Base-by-base conservation (phyloP, 177 flowering plant genomes). In the Vitis hybrid region DNA sequence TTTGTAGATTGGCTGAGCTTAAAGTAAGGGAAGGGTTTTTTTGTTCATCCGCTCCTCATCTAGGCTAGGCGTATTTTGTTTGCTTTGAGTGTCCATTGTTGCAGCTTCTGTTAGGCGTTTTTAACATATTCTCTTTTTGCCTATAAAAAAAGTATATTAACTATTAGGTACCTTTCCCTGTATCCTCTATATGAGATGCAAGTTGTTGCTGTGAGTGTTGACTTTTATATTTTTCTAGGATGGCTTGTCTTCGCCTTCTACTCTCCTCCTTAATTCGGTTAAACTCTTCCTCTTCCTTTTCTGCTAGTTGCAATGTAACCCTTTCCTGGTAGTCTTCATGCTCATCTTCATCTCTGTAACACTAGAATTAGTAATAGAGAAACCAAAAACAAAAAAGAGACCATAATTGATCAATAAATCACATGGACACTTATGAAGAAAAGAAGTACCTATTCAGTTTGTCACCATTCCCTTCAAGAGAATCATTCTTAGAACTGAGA, bases 221-320 rank as follows among this genome's bases (percentile, higher is more conserved):
- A 58, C 74, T 79, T 79, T 86, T 92, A 75, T 91, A 89, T 75
- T 91, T 95, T 71, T 92, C 95, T 31, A 95, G 75, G 31, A 95
- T 95, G 31, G 94, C 98, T 78, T 90, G 87, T 80, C 87, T 88
- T 72, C 90, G 77, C 77, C 88, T 89, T 81, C 97, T 86, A 80
- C 98, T 95, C 78, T 92, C 95, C 80, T 95, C 98, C 79, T 89
- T 91, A 65, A 95, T 89, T 81, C 79, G 87, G 59, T 87, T 82
- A 52, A 95, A 68, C 75, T 95, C 98, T 65, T 95, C 95, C 78
- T 95, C 98, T 80, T 94, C 98, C 74, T 84, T 88, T 49, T 90
- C 94, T 17, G 81, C 89, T 51, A 90, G 86, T 77, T 92, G 86
- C 77, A 88, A 71, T 8, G 77, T 66, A 71, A 85, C 65, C 58